Evolutionary conservation across 2,329 filamentous ascomycete genomes (phyloP), one percentile per base, ranked within the genome.

Genomic region (Colletotrichum lentis): DNA sequence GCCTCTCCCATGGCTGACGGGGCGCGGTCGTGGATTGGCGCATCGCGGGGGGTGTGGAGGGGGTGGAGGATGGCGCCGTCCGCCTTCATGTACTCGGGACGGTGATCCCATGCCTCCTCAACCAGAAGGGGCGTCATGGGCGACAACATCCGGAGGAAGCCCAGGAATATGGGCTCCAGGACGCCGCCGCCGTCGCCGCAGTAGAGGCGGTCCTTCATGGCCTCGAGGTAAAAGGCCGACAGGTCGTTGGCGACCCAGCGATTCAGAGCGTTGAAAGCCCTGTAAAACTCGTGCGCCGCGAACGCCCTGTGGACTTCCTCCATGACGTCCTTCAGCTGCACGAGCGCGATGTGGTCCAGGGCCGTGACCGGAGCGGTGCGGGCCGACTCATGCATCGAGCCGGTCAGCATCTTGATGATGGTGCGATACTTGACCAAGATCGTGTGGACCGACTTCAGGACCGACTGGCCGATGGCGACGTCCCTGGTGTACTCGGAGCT

Each of bases 141-240:
- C 2, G 88, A 90, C 37, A 98, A 83, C 85, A 97, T 93, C 62
- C 90, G 86, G 69, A 94, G 81, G 20, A 97, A 82, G 43, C 93
- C 88, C 6, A 87, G 80, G 69, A 95, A 89, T 62, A 97, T 87
- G 35, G 86, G 83, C 71, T 87, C 85, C 55, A 92, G 79, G 5
- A 86, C 83, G 54, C 91, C 90, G 16, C 86, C 84, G 16, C 87
- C 86, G 69, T 90, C 87, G 37, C 91, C 92, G 53, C 94, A 96
- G 81, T 99, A 99, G 1, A 98, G 83, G 3, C 93, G 86, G 74
- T 99, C 96, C 79, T 99, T 99, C 73, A 94, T 84, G 0, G 92
- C 89, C 78, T 99, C 96, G 65, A 99, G 88, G 77, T 98, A 99
- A 78, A 97, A 97, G 0, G 95, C 91, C 0, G 94, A 97, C 27